Conservation (phyloP, 2,329 filamentous ascomycete genomes). For the Monosporascus sp. region DNA sequence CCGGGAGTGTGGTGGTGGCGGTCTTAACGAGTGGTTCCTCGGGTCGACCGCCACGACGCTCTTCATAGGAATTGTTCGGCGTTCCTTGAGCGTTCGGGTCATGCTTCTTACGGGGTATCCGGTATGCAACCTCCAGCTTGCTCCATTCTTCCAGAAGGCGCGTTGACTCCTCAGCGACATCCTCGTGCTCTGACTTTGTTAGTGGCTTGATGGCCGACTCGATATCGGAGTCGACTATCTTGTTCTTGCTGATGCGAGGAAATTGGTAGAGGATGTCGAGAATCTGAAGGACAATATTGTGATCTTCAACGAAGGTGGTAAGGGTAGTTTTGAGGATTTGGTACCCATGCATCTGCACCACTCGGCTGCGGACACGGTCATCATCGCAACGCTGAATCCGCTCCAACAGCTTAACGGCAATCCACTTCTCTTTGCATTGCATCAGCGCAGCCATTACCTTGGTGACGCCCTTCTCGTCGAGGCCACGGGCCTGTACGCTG, state of each 20-base stretch:
- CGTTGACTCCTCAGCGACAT: conserved; percentile 66
- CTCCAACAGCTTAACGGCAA: conserved; percentile 86
- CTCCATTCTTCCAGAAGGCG: conserved; percentile 79
- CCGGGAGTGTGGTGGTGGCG: conserved; percentile 35
- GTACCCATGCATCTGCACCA: conserved; percentile 96
- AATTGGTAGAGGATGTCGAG: conserved; percentile 85
- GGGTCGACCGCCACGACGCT: conserved; percentile 58
- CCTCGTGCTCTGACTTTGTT: conserved; percentile 62
- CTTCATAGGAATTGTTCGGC: conserved; percentile 50
- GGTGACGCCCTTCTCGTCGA: conserved; percentile 29
- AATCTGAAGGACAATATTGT: conserved; percentile 84
- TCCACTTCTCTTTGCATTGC: conserved; percentile 99
- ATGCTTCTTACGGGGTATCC: conserved; percentile 85
- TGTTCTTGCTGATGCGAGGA: conserved; percentile 89
- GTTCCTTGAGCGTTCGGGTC: conserved; percentile 57
- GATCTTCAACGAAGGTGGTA: conserved; percentile 79
- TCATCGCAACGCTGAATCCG: conserved; percentile 86
- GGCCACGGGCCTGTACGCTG: conserved; percentile 44
- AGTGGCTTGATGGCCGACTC: conserved; percentile 73
- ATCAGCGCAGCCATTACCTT: conserved; percentile 67
- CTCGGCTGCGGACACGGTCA: conserved; percentile 78
- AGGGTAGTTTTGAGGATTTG: conserved; percentile 87
- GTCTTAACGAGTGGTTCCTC: conserved; percentile 34
- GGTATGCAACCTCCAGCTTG: conserved; percentile 83
- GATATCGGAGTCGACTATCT: conserved; percentile 94